Base-by-base conservation (phyloP, 2,329 filamentous ascomycete genomes). In the Aspergillus tanneri region DNA sequence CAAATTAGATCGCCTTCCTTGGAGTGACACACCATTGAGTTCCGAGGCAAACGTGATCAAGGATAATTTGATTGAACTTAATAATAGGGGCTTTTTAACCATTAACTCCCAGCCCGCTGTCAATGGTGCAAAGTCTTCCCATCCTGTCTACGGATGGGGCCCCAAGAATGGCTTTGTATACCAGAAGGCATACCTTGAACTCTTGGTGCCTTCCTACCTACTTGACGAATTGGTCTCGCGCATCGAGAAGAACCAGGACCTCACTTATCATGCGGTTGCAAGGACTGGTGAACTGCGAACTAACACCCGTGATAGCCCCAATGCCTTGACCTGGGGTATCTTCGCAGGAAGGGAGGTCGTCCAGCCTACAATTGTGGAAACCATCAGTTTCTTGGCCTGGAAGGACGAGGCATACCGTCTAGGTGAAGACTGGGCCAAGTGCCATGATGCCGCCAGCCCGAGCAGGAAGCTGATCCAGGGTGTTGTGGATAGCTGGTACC, bases 331-430 rank as follows among this genome's bases (percentile, higher is more conserved):
- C 2, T 99, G 93, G 93, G 93, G 93, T 71, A 95, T 99, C 25
- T 99, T 97, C 76, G 92, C 93, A 0, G 93, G 93, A 49, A 95
- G 97, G 70, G 93, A 99, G 72, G 96, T 99, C 65, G 91, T 99
- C n/a, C 93, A 99, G 71, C 93, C 93, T 11, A 99, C 93, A n/a
- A 96, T 99, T 62, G 93, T 99, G 43, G 93, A 99, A 74, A 95
- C 89, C 14, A 86, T 99, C 68, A 95, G 89, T 68, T 99, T 99
- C 80, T 77, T 99, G 45, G 93, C 93, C 2, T 99, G 93, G 93
- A 95, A 95, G 73, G 93, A 99, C 60, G 93, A 99, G 72, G 95
- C 95, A 12, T 99, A 90, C 77, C 84, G 88, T 52, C 80, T 99
- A 8, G 93, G 93, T 46, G 81, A 87, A 49, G 91, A 99, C 65